Conservation (phyloP, 306 rosid species). For the Trichosanthes truncata region DNA sequence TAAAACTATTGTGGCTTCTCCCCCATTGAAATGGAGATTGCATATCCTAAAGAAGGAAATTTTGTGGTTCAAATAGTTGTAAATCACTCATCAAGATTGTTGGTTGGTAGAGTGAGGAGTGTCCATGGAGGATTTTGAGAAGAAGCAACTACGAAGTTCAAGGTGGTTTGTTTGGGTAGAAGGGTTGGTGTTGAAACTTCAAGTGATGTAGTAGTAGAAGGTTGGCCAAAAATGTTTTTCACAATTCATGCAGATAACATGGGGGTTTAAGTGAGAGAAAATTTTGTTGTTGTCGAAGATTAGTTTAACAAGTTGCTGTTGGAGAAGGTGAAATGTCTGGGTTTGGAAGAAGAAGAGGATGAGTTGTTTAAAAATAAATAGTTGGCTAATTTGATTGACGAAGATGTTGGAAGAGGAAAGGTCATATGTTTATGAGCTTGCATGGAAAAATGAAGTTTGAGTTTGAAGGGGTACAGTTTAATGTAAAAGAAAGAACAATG, state of each 20-base stretch:
- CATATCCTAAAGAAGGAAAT: neutral
- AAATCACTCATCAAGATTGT: neutral
- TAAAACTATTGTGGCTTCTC: neutral
- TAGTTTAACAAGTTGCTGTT: neutral
- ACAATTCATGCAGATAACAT: neutral
- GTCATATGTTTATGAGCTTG: neutral
- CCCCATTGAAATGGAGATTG: neutral
- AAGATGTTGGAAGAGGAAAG: neutral
- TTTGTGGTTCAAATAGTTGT: neutral
- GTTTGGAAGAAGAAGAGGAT: neutral
- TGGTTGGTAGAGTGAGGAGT: neutral
- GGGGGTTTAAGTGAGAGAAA: neutral
- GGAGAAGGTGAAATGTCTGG: neutral
- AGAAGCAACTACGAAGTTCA: neutral
- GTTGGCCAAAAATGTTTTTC: neutral
- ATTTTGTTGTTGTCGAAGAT: neutral
- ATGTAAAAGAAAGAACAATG: neutral
- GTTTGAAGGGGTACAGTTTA: neutral
- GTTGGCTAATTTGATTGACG: neutral
- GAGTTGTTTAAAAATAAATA: neutral
- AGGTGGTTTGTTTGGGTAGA: neutral
- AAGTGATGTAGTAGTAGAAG: neutral
- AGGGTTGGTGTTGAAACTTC: neutral
- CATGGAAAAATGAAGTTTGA: neutral
- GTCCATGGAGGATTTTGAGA: neutral